phyloP scores from a whole-genome alignment of 257 asterid species.

The Eustoma russellianum region DNA sequence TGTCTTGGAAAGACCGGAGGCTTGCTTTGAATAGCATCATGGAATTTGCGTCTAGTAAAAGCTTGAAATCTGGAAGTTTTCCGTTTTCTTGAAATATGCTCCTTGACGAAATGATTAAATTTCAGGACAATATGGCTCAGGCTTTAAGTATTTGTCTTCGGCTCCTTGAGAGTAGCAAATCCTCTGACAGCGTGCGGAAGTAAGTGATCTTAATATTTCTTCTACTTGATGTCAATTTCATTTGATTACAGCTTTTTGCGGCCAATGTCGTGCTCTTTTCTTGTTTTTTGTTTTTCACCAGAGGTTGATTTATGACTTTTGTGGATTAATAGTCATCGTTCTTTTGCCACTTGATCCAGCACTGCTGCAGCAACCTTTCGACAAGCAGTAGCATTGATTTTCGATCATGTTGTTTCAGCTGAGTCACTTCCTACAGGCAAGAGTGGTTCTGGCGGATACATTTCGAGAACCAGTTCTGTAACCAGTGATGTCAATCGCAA shows the following conservation, averaged over 20 bases:
- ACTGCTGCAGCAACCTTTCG: conserved; percentile 99
- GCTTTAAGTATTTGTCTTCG: conserved; percentile 95
- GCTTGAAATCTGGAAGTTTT: not conserved
- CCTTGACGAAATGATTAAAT: conserved; percentile 15
- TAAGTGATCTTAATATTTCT: conserved; percentile 30
- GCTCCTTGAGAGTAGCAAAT: conserved; percentile 85
- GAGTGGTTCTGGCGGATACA: conserved; percentile 77
- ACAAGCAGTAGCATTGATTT: conserved; percentile 96
- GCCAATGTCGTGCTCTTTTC: no score
- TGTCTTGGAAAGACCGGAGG: no score
- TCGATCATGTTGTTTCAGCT: conserved; percentile 69
- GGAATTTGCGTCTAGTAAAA: no score
- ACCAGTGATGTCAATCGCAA: conserved; percentile 89
- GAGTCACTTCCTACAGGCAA: conserved; percentile 88
- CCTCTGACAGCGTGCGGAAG: conserved; percentile 97
- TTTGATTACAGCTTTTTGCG: no score
- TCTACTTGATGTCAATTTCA: conserved; percentile 1
- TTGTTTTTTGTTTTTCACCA: no score
- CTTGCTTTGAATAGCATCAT: no score
- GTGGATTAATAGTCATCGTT: no score
- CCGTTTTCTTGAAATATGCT: conserved; percentile 14
- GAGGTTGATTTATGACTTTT: no score
- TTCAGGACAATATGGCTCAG: conserved; percentile 78
- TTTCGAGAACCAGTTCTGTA: conserved; percentile 77
- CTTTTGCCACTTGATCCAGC: conserved; percentile 24